Base-by-base conservation (phyloP, 163 green algal species). In the Scenedesmus sp. region DNA sequence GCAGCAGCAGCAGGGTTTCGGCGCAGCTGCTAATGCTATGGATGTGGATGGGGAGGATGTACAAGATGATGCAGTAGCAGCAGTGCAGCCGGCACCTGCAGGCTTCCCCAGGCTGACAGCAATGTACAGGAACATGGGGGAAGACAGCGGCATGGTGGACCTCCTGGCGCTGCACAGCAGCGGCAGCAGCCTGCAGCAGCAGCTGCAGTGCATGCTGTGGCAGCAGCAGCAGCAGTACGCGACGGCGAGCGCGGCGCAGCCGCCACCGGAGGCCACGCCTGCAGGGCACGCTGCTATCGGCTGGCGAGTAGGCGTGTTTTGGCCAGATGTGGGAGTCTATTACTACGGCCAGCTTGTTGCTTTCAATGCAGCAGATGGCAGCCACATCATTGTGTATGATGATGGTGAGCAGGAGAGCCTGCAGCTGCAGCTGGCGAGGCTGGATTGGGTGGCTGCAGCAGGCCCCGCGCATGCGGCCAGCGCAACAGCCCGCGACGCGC, bases 301-400 rank as follows among this genome's bases (percentile, higher is more conserved):
- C 54, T 94, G 93, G 89, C 89, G 92, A 18, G 89, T 97, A 4
- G 94, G 94, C 5, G 86, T 97, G 10, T 96, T 93, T 62, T 96
- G 92, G 90, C 66, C 66, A 3, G 89, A 93, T 10, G 93, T 94
- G 26, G 88, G 67, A 0, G 88, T 83, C 5, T 97, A 91, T 82
- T 97, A 96, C 90, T 94, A 95, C 62, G 96, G 92, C 62, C 54
- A 60, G 8, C 73, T 97, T 5, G 73, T 91, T 1, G 60, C 2
- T 0, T 96, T 88, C 23, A 52, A 95, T 20, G 6, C 26, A 12
- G 59, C 34, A 12, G 52, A 23, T 3, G 64, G 34, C 73, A 46
- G 23, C 54, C 82, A 90, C 34, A 13, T 10, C 16, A 26, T 92
- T 23, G 5, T 26, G 16, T 93, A 86, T 84, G 93, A 94, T 66